A percentile compares a stretch with the other conserved stretches of the same genome.
Evolutionary conservation across 148 eudicot genomes (phyloP).

Genomic region (Vaccinium corymbosum): DNA sequence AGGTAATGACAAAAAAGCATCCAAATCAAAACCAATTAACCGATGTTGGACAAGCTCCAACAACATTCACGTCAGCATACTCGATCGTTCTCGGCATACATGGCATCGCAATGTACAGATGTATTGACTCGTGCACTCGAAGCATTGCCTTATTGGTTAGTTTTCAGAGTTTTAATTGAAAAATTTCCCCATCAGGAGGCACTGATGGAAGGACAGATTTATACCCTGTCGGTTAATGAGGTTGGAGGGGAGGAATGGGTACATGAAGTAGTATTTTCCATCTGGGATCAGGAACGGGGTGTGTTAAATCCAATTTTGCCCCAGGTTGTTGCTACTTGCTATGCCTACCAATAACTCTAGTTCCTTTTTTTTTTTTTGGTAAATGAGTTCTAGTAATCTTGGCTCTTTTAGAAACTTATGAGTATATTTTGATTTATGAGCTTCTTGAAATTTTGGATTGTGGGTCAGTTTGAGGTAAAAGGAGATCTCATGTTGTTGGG

Average conservation of each 20-base stretch:
- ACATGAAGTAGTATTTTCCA: not conserved
- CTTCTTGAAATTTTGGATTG: not conserved
- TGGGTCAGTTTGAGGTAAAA: not conserved
- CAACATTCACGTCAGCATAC: not conserved
- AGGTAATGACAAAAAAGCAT: not conserved
- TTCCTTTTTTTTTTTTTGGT: not conserved
- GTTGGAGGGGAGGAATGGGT: not conserved
- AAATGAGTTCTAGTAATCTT: not conserved
- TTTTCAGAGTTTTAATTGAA: not conserved
- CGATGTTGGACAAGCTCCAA: no score
- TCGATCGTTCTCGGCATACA: not conserved
- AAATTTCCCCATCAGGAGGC: not conserved
- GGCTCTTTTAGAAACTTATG: not conserved
- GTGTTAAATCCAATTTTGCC: not conserved
- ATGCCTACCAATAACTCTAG: not conserved
- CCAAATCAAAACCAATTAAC: no score
- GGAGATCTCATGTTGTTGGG: not conserved
- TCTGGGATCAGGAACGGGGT: not conserved
- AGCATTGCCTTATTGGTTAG: not conserved
- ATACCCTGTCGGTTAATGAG: not conserved
- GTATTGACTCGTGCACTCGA: not conserved
- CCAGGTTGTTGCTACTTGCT: not conserved
- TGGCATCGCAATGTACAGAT: not conserved
- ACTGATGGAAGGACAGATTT: not conserved
- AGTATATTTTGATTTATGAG: not conserved